Conservation (phyloP, 352 stramenopile species). For the Blastocystis hominis region DNA sequence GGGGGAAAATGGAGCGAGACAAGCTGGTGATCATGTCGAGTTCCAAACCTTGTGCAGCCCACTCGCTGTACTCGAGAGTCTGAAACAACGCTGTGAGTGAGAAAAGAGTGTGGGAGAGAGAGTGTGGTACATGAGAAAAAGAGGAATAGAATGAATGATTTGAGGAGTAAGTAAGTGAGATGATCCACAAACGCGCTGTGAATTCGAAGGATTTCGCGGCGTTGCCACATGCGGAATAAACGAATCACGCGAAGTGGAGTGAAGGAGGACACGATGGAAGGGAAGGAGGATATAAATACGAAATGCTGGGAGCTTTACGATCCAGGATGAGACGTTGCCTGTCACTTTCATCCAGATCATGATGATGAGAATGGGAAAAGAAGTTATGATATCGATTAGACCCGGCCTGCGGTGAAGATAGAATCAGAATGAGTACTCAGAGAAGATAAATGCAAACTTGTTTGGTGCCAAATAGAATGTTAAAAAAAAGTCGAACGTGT, state of each 20-base stretch:
- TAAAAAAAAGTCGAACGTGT: constrained; percentile 41
- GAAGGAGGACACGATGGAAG: neutral
- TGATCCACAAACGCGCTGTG: constrained; percentile 24
- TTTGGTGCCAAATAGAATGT: constrained; percentile 46
- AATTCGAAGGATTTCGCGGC: constrained; percentile 22
- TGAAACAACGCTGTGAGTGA: constrained; percentile 24
- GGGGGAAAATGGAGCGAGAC: neutral
- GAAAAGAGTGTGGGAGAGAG: neutral
- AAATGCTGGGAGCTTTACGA: constrained; percentile 33
- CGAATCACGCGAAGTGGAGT: neutral
- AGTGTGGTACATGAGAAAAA: constrained; percentile 24
- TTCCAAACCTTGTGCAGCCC: neutral
- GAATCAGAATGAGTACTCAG: neutral
- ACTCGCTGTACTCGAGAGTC: constrained; percentile 31
- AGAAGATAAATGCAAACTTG: constrained; percentile 34
- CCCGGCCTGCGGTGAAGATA: neutral
- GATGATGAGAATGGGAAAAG: constrained; percentile 30
- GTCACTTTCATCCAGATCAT: constrained; percentile 46
- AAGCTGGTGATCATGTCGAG: constrained; percentile 35
- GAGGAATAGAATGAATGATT: constrained; percentile 23
- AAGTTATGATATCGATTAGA: constrained; percentile 22
- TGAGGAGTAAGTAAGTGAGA: constrained; percentile 19
- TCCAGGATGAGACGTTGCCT: neutral
- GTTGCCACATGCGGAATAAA: constrained; percentile 30
- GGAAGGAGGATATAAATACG: constrained; percentile 37